These are phyloP conservation scores for Graphilbum sp. DNA, from an alignment of 2,329 filamentous ascomycete species.

Conservation along the genomic window DNA sequence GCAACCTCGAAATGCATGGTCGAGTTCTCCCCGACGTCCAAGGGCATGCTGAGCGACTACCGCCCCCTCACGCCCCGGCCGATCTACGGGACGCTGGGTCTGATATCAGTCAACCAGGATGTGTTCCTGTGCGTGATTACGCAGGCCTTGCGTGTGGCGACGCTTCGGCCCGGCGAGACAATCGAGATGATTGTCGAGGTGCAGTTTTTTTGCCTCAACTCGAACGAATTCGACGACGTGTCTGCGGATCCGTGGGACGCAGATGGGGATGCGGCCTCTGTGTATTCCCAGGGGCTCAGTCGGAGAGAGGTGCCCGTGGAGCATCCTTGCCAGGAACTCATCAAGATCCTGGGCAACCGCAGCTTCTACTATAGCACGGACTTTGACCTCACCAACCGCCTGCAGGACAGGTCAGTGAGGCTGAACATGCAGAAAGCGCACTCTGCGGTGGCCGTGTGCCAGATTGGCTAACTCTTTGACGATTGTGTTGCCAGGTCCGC, in stretches of 20 bases:
- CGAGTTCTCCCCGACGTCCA: conserved; percentile 55
- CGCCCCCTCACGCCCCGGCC: conserved; percentile 56
- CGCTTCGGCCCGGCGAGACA: conserved; percentile 71
- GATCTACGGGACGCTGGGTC: conserved; percentile 71
- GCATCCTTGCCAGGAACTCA: conserved; percentile 78
- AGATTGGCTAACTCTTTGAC: not conserved
- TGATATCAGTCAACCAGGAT: conserved; percentile 70
- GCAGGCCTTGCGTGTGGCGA: conserved; percentile 60
- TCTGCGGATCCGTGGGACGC: conserved; percentile 34
- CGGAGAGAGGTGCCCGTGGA: conserved; percentile 57
- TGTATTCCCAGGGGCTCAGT: conserved; percentile 36
- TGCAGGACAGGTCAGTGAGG: conserved; percentile 58
- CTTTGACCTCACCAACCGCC: conserved; percentile 84
- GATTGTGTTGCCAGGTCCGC: conserved; percentile 37
- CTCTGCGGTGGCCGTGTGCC: not conserved
- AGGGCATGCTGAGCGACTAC: conserved; percentile 58
- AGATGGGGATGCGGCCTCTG: conserved; percentile 30
- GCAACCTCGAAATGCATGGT: conserved; percentile 60
- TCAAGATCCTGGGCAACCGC: conserved; percentile 82
- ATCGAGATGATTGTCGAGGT: conserved; percentile 76
- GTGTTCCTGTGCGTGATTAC: conserved; percentile 87
- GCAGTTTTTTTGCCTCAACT: conserved; percentile 86
- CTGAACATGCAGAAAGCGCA: no score
- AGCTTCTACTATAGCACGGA: conserved; percentile 98
- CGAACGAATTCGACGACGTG: conserved; percentile 69